phyloP scores from a whole-genome alignment of 352 stramenopile species.

The Globisporangium okanoganense region DNA sequence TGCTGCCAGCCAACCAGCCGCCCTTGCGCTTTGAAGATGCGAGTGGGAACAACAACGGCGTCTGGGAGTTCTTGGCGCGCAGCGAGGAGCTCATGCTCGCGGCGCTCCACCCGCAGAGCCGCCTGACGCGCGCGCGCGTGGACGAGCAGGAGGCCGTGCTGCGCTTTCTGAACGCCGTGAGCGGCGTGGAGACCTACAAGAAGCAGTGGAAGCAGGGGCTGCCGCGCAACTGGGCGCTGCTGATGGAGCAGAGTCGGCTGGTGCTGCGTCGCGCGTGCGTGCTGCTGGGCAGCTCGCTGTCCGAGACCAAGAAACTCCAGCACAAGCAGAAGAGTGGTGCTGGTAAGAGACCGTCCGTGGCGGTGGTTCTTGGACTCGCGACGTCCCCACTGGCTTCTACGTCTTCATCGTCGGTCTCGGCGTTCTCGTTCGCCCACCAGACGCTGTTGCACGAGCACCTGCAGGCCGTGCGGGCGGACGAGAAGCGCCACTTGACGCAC shows the following conservation, averaged over 20 bases:
- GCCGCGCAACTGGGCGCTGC: slow-evolving; percentile 39
- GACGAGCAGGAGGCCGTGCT: slow-evolving; percentile 44
- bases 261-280: slow-evolving; percentile 50
- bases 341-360: slow-evolving; percentile 23
- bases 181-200: slow-evolving; percentile 17
- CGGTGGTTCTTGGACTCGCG: slow-evolving; percentile 21
- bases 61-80: slow-evolving; percentile 60
- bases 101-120: slow-evolving; percentile 27
- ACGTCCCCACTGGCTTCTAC: slow-evolving; percentile 29
- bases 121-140: slow-evolving; percentile 40
- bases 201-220: slow-evolving; percentile 60
- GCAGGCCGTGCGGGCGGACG: slow-evolving; percentile 23
- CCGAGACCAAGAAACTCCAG: slow-evolving; percentile 21
- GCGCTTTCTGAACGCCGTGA: slow-evolving; percentile 46
- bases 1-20: slow-evolving; percentile 15
- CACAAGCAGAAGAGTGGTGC: slow-evolving; percentile 25
- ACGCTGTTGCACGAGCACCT: slow-evolving; percentile 63
- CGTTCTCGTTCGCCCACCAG: slow-evolving; percentile 49
- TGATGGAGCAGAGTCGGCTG: slow-evolving; percentile 67
- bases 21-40: slow-evolving; percentile 7
- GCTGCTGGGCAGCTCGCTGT: slow-evolving; percentile 46
- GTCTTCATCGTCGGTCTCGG: slow-evolving; percentile 19
- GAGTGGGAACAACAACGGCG: slow-evolving; percentile 7
- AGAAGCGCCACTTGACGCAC: slow-evolving; percentile 29
- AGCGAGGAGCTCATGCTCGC: slow-evolving; percentile 40